Percentiles rank a stretch among this genome's conserved stretches.
Conservation (phyloP, 2,329 filamentous ascomycete genomes). For the Colletotrichum tropicale region DNA sequence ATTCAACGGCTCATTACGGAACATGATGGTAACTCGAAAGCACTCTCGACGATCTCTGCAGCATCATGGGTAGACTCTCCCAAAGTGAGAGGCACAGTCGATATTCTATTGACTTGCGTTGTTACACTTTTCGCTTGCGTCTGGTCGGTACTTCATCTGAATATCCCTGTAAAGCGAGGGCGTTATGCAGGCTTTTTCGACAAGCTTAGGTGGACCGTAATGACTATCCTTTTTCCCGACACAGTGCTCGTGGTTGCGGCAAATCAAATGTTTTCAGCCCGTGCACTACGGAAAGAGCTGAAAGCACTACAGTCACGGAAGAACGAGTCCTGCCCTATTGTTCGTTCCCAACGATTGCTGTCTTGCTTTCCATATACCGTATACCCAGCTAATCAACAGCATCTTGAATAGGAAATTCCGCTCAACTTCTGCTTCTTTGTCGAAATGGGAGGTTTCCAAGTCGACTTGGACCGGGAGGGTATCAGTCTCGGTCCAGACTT, state of each 20-base stretch:
- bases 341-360: neutral
- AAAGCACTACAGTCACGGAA: accelerated
- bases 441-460: conserved; percentile 31
- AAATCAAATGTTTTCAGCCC: conserved; percentile 20
- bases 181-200: neutral
- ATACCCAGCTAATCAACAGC: accelerated
- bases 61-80: conserved; percentile 13
- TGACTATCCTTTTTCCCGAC: conserved; percentile 35
- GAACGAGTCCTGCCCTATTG: neutral
- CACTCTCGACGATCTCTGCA: neutral
- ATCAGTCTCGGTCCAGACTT: neutral
- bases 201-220: conserved; percentile 32
- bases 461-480: neutral
- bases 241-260: conserved; percentile 29
- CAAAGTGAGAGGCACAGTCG: conserved; percentile 30
- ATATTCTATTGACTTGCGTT: conserved; percentile 37
- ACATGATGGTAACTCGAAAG: neutral
- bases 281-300: neutral
- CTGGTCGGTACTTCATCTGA: conserved; percentile 40
- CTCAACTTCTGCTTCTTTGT: conserved; percentile 31
- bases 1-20: neutral
- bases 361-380: neutral
- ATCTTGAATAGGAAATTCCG: neutral
- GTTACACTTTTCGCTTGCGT: conserved; percentile 38
- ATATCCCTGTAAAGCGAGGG: conserved; percentile 29